A percentile compares a stretch with the other conserved stretches of the same genome.
Evolutionary conservation across 2,329 filamentous ascomycete genomes (phyloP).

Genomic region (Juglanconis juglandina): DNA sequence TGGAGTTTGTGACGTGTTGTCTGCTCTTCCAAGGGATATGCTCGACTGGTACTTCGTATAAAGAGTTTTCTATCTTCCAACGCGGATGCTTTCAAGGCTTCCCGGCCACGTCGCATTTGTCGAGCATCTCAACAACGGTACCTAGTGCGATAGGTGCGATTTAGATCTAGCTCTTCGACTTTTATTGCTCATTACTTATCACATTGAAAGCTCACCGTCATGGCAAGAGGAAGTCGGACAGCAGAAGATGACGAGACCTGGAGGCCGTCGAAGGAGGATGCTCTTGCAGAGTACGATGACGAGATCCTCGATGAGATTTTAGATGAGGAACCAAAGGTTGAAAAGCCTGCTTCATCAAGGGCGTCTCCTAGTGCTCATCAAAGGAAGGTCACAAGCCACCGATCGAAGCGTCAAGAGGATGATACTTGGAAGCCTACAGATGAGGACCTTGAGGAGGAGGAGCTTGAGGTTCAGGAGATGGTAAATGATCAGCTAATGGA

Average conservation of each 20-base stretch:
- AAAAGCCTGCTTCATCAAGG: background rate
- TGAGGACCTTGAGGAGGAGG: conserved; percentile 14
- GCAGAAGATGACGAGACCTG: conserved; percentile 7
- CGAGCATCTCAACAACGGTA: background rate
- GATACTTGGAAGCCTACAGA: conserved; percentile 17
- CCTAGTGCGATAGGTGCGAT: no score
- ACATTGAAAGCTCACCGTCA: background rate
- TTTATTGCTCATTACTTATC: background rate
- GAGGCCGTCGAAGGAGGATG: conserved; percentile 15
- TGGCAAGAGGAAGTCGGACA: conserved; percentile 13
- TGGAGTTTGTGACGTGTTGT: conserved; percentile 12
- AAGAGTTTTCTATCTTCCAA: background rate
- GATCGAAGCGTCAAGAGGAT: conserved; percentile 7
- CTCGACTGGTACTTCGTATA: background rate
- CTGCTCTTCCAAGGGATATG: background rate
- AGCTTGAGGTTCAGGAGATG: conserved; percentile 18
- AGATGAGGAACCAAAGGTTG: background rate
- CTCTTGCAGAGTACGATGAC: conserved; percentile 2
- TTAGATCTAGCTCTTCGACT: background rate
- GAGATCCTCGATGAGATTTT: conserved; percentile 7
- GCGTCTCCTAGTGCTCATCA: background rate
- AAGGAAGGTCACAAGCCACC: conserved; percentile 1
- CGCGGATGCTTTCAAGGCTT: background rate
- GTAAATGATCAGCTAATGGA: conserved; percentile 10
- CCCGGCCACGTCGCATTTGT: background rate